These are phyloP conservation scores for Leishmania mexicana DNA, from an alignment of 208 protist genomes.

Conservation along the genomic window DNA sequence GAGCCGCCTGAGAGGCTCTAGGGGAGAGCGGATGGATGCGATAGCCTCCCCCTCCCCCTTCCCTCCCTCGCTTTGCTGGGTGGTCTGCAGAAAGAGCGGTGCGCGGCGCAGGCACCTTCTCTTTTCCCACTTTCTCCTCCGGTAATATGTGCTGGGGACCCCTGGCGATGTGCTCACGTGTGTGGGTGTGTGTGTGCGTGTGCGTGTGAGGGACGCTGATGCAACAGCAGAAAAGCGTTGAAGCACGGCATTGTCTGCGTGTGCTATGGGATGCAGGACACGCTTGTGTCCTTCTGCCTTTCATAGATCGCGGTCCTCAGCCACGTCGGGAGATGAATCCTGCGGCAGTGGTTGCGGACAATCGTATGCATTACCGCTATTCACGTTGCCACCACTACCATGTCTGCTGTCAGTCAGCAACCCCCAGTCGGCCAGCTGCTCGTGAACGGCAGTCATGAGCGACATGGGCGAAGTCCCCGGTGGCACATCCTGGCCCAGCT, in stretches of 20 bases:
- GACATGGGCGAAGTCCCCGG: conserved; percentile 45
- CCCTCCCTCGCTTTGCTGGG: neutral
- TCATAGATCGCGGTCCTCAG: conserved; percentile 21
- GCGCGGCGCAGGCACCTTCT: neutral
- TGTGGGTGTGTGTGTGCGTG: neutral
- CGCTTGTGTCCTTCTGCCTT: neutral
- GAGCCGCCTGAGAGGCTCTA: neutral
- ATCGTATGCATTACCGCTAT: neutral
- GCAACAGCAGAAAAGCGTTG: neutral
- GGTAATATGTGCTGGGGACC: neutral
- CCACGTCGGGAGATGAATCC: neutral
- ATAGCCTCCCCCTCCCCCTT: neutral
- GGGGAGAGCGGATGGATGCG: neutral
- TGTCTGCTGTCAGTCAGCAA: neutral
- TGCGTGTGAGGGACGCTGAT: neutral
- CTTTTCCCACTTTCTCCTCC: neutral
- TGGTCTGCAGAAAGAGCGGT: neutral
- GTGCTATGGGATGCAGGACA: neutral
- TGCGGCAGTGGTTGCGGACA: neutral
- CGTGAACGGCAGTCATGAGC: conserved; percentile 52
- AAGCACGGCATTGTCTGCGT: neutral
- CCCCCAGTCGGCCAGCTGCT: conserved; percentile 49
- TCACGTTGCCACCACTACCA: neutral
- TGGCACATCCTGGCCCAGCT: conserved; percentile 72
- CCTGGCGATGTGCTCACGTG: neutral